Evolutionary conservation across 1,284 basidiomycete species (phyloP).

Genomic region (Ganoderma meredithae): DNA sequence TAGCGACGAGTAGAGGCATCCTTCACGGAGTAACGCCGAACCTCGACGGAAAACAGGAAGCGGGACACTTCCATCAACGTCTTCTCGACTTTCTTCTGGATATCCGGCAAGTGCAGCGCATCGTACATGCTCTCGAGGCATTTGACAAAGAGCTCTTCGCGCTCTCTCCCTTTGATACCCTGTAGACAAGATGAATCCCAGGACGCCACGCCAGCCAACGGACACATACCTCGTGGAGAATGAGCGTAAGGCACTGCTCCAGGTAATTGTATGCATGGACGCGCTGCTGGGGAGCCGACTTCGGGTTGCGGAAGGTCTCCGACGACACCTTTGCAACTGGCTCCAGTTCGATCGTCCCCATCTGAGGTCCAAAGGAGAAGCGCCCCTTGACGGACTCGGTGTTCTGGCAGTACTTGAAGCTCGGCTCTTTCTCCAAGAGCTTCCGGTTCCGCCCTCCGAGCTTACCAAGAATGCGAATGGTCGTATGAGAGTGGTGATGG

Average conservation of each 20-base stretch:
- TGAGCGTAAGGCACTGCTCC: conserved; percentile 75
- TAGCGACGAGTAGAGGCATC: conserved; percentile 62
- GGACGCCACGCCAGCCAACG: neutral
- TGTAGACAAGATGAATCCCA: conserved; percentile 38
- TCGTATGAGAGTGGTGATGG: conserved; percentile 93
- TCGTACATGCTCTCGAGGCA: conserved; percentile 85
- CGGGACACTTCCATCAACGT: conserved; percentile 75
- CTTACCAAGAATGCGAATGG: conserved; percentile 97
- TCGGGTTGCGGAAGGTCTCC: conserved; percentile 64
- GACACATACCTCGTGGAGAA: conserved; percentile 78
- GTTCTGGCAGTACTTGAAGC: conserved; percentile 75
- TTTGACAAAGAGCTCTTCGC: conserved; percentile 76
- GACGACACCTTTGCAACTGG: conserved; percentile 80
- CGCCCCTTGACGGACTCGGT: conserved; percentile 74
- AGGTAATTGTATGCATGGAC: conserved; percentile 83
- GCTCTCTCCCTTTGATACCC: conserved; percentile 78
- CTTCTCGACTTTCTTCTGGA: conserved; percentile 72
- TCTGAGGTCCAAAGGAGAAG: conserved; percentile 78
- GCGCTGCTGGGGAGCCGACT: conserved; percentile 65
- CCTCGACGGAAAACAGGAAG: conserved; percentile 73
- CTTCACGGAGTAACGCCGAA: conserved; percentile 61
- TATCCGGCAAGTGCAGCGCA: conserved; percentile 75
- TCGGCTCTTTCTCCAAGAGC: conserved; percentile 84
- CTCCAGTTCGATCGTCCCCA: conserved; percentile 76
- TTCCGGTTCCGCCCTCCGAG: conserved; percentile 95